phyloP scores from a whole-genome alignment of 441 rosid genomes.

The Gossypium lobatum region DNA sequence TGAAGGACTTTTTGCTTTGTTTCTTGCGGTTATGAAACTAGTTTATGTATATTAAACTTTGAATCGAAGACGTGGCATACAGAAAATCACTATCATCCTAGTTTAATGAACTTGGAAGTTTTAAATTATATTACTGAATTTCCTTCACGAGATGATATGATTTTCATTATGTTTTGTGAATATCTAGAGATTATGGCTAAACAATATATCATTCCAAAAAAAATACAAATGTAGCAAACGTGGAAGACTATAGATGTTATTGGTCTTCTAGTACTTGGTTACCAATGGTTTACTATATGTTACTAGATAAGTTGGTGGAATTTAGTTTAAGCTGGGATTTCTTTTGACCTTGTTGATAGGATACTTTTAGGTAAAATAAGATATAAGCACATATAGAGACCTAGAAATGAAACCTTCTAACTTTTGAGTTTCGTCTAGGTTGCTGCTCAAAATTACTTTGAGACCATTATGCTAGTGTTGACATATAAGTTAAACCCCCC shows the following conservation, averaged over 20 bases:
- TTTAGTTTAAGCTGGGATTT: neutral
- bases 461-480: neutral
- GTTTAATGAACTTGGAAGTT: neutral
- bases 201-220: neutral
- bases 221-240: neutral
- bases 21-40: neutral
- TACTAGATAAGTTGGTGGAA: neutral
- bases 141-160: neutral
- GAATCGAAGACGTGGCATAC: neutral
- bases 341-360: neutral
- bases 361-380: neutral
- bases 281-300: neutral
- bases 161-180: neutral
- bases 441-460: neutral
- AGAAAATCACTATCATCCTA: neutral
- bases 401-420: neutral
- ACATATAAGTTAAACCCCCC: neutral
- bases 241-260: neutral
- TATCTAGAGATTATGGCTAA: neutral
- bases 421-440: neutral
- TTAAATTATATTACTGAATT: neutral
- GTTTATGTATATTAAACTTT: neutral
- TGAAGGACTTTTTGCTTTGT: neutral
- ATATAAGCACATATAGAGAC: slow-evolving; percentile 1
- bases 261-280: neutral